Percentiles rank a stretch among this genome's conserved stretches.
These are phyloP conservation scores for Neonectria sp. DNA, from an alignment of 2,329 filamentous ascomycete genomes.

Conservation along the genomic window DNA sequence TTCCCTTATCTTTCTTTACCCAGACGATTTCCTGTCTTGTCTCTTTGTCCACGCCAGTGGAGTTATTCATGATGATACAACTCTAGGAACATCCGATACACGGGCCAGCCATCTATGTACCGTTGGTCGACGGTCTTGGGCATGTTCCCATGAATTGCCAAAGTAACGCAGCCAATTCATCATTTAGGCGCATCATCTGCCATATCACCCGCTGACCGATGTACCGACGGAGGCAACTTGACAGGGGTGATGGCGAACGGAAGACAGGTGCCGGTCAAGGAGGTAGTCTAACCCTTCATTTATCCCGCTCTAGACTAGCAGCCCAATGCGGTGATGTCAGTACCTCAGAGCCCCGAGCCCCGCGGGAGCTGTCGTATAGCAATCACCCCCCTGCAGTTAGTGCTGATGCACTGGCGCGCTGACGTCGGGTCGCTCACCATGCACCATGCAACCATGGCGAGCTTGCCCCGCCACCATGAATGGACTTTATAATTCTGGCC, in stretches of 20 bases:
- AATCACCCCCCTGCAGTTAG: slow-evolving; percentile 32
- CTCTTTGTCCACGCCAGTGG: neutral
- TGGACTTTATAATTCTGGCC: slow-evolving; percentile 22
- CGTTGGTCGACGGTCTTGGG: neutral
- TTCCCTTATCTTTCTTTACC: neutral
- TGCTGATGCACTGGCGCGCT: slow-evolving; percentile 37
- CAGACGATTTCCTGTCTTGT: neutral
- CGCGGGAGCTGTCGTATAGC: neutral
- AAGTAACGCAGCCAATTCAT: neutral
- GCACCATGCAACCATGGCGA: slow-evolving; percentile 20
- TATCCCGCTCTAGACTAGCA: neutral
- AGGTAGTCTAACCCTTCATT: neutral
- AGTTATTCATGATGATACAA: neutral
- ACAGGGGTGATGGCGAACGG: neutral
- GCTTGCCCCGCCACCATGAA: slow-evolving; percentile 42
- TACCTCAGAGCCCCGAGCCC: slow-evolving; percentile 8
- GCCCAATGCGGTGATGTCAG: slow-evolving; percentile 35
- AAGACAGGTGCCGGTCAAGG: neutral
- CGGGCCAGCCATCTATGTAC: neutral
- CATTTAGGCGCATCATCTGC: no score
- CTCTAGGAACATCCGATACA: neutral
- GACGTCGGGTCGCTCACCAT: slow-evolving; percentile 44
- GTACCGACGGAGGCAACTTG: neutral
- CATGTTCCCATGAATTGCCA: neutral
- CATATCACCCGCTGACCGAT: neutral